Percentiles rank a stretch among this genome's conserved stretches.
phyloP scores from a whole-genome alignment of 2,329 filamentous ascomycete species.

The Diaporthe sp. region DNA sequence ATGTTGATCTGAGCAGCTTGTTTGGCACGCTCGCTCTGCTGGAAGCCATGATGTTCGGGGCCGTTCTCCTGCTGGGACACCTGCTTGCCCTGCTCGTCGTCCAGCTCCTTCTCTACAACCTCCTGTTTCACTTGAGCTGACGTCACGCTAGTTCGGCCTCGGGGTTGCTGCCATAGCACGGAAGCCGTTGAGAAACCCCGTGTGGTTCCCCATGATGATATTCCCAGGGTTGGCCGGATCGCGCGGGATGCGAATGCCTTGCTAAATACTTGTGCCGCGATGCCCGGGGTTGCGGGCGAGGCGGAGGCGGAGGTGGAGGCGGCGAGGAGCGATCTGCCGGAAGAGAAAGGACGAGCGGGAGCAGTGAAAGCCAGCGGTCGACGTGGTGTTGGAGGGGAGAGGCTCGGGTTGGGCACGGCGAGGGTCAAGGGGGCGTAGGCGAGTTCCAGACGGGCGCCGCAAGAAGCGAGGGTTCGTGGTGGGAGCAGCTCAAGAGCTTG shows the following conservation, averaged over 20 bases:
- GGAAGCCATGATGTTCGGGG: conserved; percentile 56
- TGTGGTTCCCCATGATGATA: conserved; percentile 39
- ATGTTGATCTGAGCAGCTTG: conserved; percentile 92
- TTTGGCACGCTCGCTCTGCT: conserved; percentile 81
- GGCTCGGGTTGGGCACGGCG: conserved; percentile 36
- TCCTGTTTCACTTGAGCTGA: conserved; percentile 33
- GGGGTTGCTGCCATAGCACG: conserved; percentile 39
- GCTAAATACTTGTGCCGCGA: conserved; percentile 24
- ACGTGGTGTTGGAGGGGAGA: conserved; percentile 1
- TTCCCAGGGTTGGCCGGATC: conserved; percentile 36
- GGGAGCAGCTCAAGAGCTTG: conserved; percentile 55
- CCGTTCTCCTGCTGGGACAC: conserved; percentile 49
- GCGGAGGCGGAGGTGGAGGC: not conserved
- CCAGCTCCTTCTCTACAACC: conserved; percentile 26
- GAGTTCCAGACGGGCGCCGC: conserved; percentile 39
- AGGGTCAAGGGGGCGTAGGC: not conserved
- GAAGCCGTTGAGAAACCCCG: conserved; percentile 45
- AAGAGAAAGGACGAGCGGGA: conserved; percentile 12
- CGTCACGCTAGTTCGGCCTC: conserved; percentile 35
- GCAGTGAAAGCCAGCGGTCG: not conserved
- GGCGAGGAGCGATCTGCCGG: conserved; percentile 12
- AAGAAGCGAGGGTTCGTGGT: conserved; percentile 55
- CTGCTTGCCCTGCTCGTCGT: conserved; percentile 41
- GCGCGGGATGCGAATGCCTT: conserved; percentile 37
- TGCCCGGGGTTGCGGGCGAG: conserved; percentile 17